phyloP scores from a whole-genome alignment of 2,329 filamentous ascomycete genomes.

The Verticillium isaacii region DNA sequence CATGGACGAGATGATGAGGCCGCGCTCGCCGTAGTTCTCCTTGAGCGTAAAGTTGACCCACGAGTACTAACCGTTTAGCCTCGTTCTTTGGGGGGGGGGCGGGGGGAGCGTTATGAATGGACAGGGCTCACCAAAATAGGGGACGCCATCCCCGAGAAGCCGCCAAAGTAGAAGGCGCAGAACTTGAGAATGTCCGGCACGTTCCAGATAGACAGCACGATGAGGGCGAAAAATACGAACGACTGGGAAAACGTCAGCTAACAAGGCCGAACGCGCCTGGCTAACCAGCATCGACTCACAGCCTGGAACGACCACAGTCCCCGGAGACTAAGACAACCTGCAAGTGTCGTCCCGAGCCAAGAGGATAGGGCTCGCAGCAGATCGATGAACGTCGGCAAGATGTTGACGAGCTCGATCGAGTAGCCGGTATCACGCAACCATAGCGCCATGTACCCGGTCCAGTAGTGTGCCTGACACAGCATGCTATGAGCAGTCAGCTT shows the following conservation, averaged over 20 bases:
- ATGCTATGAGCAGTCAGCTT: constrained; percentile 8
- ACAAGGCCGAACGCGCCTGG: fast-evolving
- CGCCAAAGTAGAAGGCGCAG: constrained; percentile 23
- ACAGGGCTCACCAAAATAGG: constrained; percentile 15
- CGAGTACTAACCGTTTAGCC: constrained; percentile 16
- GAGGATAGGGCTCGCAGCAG: constrained; percentile 19
- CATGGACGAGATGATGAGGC: constrained; percentile 26
- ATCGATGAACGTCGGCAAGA: constrained; percentile 19
- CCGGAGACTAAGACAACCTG: constrained; percentile 19
- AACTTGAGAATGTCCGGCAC: constrained; percentile 23
- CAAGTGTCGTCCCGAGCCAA: constrained; percentile 21
- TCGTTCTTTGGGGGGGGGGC: not conserved
- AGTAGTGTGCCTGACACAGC: constrained; percentile 17
- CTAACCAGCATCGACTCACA: not conserved
- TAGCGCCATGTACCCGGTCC: constrained; percentile 14
- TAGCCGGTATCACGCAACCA: constrained; percentile 11
- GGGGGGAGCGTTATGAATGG: too few relatives aligned
- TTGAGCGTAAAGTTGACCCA: constrained; percentile 25
- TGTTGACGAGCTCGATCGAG: constrained; percentile 11
- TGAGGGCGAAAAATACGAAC: constrained; percentile 19
- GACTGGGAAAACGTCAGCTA: not conserved
- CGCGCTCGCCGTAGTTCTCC: constrained; percentile 25
- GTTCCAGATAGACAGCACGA: constrained; percentile 23
- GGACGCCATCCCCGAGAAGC: constrained; percentile 23
- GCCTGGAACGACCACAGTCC: constrained; percentile 22